A percentile compares a stretch with the other conserved stretches of the same genome.
Conservation (phyloP, 1,284 basidiomycete genomes). For the Apiotrichum gracile region DNA sequence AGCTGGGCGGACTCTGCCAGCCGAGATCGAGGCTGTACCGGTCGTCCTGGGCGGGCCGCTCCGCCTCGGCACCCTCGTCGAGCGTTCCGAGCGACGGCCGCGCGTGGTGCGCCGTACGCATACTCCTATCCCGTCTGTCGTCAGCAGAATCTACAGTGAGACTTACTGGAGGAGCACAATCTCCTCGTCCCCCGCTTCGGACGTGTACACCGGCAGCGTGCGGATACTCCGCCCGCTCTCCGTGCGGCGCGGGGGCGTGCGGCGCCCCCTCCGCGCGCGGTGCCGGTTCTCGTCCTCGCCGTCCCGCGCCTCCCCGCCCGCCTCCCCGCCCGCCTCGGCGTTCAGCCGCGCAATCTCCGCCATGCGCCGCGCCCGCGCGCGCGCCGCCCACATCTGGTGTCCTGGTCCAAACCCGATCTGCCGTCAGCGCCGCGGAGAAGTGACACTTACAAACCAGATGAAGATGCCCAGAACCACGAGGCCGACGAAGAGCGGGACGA, state of each 20-base stretch:
- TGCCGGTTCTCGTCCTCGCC: too few relatives aligned
- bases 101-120: background rate
- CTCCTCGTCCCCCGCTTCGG: slow-evolving; percentile 40
- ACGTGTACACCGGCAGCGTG: slow-evolving; percentile 36
- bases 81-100: background rate
- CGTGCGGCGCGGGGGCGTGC: slow-evolving; percentile 13
- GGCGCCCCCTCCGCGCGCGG: background rate
- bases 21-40: background rate
- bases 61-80: background rate
- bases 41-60: background rate
- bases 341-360: background rate
- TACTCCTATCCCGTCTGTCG: background rate
- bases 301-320: background rate
- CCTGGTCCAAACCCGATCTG: too few relatives aligned
- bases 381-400: too few relatives aligned
- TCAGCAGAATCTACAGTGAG: background rate
- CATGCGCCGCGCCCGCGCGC: too few relatives aligned
- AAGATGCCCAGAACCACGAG: too few relatives aligned
- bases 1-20: background rate
- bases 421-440: too few relatives aligned
- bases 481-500: too few relatives aligned
- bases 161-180: slow-evolving; percentile 34
- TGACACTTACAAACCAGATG: too few relatives aligned
- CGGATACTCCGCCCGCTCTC: slow-evolving; percentile 35
- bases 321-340: background rate